These are phyloP conservation scores for Fusarium praegraminearum DNA, from an alignment of 2,329 filamentous ascomycete genomes.

Conservation along the genomic window DNA sequence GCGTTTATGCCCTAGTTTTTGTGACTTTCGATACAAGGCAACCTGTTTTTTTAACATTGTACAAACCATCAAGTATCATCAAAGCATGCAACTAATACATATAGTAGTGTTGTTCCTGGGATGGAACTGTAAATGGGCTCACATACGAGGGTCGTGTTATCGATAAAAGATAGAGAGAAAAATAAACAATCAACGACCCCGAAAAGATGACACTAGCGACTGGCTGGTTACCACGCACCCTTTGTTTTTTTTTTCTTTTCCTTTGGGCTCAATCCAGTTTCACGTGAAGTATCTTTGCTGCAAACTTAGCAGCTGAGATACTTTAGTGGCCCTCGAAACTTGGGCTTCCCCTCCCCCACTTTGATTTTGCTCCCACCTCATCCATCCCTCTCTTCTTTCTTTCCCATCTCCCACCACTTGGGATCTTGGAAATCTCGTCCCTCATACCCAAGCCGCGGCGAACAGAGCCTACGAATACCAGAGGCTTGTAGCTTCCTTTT, in stretches of 20 bases:
- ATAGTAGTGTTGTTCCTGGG: background rate
- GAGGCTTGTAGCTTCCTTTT: slow-evolving; percentile 39
- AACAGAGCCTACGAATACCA: slow-evolving; percentile 37
- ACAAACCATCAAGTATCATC: no score
- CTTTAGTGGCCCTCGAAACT: slow-evolving; percentile 31
- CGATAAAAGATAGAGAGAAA: slow-evolving; percentile 16
- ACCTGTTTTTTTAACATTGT: no score
- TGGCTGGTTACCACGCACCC: slow-evolving; percentile 33
- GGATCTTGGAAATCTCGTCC: slow-evolving; percentile 43
- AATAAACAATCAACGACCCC: slow-evolving; percentile 9
- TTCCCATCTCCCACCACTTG: slow-evolving; percentile 42
- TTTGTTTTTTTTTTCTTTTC: slow-evolving; percentile 38
- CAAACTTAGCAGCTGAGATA: slow-evolving; percentile 18
- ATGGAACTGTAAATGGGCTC: background rate
- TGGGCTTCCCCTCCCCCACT: slow-evolving; percentile 47
- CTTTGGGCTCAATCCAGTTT: slow-evolving; percentile 29
- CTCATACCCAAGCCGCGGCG: slow-evolving; percentile 33
- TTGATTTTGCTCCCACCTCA: slow-evolving; percentile 41
- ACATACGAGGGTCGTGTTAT: background rate
- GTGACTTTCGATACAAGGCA: no score
- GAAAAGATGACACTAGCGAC: slow-evolving; percentile 35
- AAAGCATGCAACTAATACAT: background rate
- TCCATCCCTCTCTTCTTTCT: slow-evolving; percentile 45
- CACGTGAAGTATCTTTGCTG: slow-evolving; percentile 21
- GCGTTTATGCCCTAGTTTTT: no score